Evolutionary conservation across 805 yeast genomes (phyloP).

Genomic region (Phaffomyces opuntiae): DNA sequence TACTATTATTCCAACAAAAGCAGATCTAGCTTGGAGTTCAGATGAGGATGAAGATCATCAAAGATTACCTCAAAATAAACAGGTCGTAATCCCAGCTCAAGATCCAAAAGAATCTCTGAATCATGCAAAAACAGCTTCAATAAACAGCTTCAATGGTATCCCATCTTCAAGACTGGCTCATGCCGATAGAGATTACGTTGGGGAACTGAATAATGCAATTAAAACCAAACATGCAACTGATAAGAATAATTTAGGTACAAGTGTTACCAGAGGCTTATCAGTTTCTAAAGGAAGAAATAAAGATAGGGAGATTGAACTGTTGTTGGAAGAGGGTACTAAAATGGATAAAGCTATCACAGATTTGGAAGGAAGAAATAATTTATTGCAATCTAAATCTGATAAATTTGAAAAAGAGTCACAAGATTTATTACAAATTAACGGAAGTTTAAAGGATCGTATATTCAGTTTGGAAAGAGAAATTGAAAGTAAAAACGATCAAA

Average conservation of each 20-base stretch:
- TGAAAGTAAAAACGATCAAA: constrained; percentile 4
- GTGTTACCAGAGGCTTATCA: constrained; percentile 20
- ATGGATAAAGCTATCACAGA: constrained; percentile 39
- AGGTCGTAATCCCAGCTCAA: too few relatives aligned
- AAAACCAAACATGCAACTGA: constrained; percentile 1
- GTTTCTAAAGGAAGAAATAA: constrained; percentile 22
- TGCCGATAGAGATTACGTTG: constrained; percentile 9
- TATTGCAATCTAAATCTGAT: constrained; percentile 22
- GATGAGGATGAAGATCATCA: constrained; percentile 62
- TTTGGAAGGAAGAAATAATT: constrained; percentile 26
- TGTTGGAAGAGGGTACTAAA: constrained; percentile 41
- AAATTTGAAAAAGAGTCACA: constrained; percentile 18
- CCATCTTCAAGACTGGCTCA: constrained; percentile 4
- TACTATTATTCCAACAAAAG: constrained; percentile 77
- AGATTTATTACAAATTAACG: constrained; percentile 16
- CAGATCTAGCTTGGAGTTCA: constrained; percentile 82
- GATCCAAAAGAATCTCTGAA: too few relatives aligned
- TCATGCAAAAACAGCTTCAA: constrained; percentile 3
- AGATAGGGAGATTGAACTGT: constrained; percentile 37
- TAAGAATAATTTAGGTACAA: constrained; percentile 3
- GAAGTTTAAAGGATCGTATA: constrained; percentile 14
- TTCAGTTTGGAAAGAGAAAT: constrained; percentile 15
- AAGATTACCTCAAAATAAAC: not conserved
- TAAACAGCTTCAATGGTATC: not conserved
- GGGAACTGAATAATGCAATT: constrained; percentile 6